Evolutionary conservation across 306 rosid genomes (phyloP), one percentile per base, ranked within the genome.

Genomic region (Vigna unguiculata): DNA sequence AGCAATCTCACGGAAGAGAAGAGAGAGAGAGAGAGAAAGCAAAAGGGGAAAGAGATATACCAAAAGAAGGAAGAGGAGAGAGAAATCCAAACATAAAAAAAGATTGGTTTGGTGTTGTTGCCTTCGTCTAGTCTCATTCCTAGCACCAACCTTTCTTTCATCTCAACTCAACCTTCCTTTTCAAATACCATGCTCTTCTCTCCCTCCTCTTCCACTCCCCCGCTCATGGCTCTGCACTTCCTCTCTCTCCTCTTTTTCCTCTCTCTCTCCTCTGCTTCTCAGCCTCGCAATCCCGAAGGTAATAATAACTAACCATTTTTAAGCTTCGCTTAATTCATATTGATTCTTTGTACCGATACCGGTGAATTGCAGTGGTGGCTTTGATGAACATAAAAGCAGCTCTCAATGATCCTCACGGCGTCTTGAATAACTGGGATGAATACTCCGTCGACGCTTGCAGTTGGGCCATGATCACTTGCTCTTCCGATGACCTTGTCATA

Each of bases 241-340:
- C 32, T 81, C 54, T 46, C 74, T 24, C 73, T 60, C 9, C 0
- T 76, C 69, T n/a, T 71, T 79, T 41, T 81, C 78, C 75, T 83
- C 76, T 82, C 76, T 11, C 83, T 83, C n/a, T 85, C 80, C 58
- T 68, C 85, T 30, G 87, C 92, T 13, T 88, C 88, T 20, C 90
- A 90, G 72, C 97, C 97, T 83, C 96, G 97, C 25, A 95, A 95
- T 83, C 97, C 89, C 62, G 98, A 95, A 90, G 98, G 98, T n/a
- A n/a, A n/a, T n/a, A n/a, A n/a, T n/a, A n/a, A n/a, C n/a, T n/a
- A n/a, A n/a, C 5, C 28, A 22, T 22, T 55, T 24, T 24, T 22
- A 4, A 25, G 36, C 43, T 19, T 69, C 38, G 0, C 32, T 52
- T 19, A 30, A 51, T 73, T 52, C 1, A 13, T 38, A 6, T 38